A percentile compares a stretch with the other conserved stretches of the same genome.
Evolutionary conservation across 108 stramenopile genomes (phyloP).

Genomic region (Pseudonitzschia pungens): DNA sequence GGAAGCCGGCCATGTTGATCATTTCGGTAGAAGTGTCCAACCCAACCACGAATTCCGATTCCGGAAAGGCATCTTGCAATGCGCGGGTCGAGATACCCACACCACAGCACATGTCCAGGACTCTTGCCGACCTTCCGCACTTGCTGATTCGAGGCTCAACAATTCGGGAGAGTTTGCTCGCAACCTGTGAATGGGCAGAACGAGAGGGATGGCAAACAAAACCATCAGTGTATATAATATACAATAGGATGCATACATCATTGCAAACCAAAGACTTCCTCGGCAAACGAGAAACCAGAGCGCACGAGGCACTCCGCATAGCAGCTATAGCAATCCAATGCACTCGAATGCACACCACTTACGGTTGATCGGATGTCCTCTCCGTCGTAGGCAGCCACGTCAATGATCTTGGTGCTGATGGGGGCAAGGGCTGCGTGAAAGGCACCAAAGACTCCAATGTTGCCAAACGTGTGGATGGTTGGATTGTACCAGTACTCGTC

Average conservation of each 20-base stretch:
- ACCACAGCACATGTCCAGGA: constrained; percentile 79
- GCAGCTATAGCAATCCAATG: too few species aligned
- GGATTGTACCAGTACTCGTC: constrained; percentile 44
- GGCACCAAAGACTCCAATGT: constrained; percentile 39
- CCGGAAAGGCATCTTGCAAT: constrained; percentile 62
- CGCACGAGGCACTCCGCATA: too few species aligned
- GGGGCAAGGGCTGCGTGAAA: constrained; percentile 79
- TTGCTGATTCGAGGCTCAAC: constrained; percentile 12
- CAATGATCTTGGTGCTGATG: constrained; percentile 76
- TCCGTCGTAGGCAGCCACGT: constrained; percentile 75
- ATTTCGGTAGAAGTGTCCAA: constrained; percentile 81
- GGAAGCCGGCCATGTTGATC: constrained; percentile 69
- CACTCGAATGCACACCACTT: constrained; percentile 5
- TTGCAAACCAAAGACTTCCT: too few species aligned
- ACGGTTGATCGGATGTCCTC: constrained; percentile 51
- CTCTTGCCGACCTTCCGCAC: constrained; percentile 39
- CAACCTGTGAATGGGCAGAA: neutral
- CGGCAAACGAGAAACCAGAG: too few species aligned
- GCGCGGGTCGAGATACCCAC: constrained; percentile 83
- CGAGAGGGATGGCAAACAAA: too few species aligned
- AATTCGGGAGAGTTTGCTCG: constrained; percentile 1
- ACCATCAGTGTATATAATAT: too few species aligned
- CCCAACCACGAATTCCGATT: constrained; percentile 59
- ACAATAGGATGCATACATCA: too few species aligned
- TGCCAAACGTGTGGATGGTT: constrained; percentile 48